These are phyloP conservation scores for Heliocybe sulcata DNA, from an alignment of 1,284 basidiomycete genomes.

Conservation along the genomic window DNA sequence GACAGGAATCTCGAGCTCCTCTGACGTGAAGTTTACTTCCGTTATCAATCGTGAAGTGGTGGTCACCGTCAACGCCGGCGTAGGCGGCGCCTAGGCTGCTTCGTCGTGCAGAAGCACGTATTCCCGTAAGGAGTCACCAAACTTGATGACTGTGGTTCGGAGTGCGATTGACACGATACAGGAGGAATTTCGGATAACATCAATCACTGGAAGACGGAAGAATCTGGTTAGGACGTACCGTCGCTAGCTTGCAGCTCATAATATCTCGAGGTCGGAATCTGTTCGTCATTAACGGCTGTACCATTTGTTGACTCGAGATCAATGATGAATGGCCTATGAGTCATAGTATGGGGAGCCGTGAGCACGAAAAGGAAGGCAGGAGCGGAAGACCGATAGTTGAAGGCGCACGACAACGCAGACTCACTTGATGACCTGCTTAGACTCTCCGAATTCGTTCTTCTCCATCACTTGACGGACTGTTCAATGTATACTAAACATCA, in stretches of 20 bases:
- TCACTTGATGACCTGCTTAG: slow-evolving; percentile 3
- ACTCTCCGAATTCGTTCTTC: slow-evolving; percentile 6
- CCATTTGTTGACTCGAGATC: slow-evolving; percentile 97
- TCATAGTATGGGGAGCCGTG: background rate
- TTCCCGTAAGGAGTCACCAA: slow-evolving; percentile 81
- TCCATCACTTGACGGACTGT: slow-evolving; percentile 3
- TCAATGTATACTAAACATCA: background rate
- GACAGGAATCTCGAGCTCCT: no score
- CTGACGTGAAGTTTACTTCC: no score
- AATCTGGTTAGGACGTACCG: slow-evolving; percentile 42
- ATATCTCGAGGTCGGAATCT: slow-evolving; percentile 82
- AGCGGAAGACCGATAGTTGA: background rate
- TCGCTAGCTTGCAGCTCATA: slow-evolving; percentile 88
- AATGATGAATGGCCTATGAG: slow-evolving; percentile 84
- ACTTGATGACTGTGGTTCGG: slow-evolving; percentile 73
- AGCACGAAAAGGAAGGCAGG: background rate
- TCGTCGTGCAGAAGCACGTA: slow-evolving; percentile 88
- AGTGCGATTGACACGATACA: background rate
- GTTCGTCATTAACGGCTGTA: slow-evolving; percentile 84
- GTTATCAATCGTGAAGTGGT: no score
- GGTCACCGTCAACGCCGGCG: background rate
- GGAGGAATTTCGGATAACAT: no score
- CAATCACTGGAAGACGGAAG: background rate
- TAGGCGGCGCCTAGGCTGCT: slow-evolving; percentile 29
- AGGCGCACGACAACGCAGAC: background rate